These are phyloP conservation scores for Dendrobium catenatum DNA, from an alignment of 106 monocot species.

Conservation along the genomic window DNA sequence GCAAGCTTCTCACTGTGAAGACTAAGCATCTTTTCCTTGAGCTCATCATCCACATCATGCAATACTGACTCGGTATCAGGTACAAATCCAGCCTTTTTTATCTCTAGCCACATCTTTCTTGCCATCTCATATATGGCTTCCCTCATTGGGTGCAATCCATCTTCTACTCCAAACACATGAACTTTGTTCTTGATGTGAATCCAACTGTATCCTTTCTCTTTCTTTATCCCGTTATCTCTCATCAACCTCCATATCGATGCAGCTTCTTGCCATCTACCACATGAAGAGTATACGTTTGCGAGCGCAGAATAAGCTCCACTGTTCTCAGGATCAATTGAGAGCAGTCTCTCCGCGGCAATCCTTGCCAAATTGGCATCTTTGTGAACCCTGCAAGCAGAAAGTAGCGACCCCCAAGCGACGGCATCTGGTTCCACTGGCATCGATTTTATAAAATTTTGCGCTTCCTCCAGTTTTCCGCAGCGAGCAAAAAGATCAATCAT, in stretches of 20 bases:
- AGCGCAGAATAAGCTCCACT: conserved; percentile 88
- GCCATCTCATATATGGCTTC: conserved; percentile 54
- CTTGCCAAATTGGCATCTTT: conserved; percentile 65
- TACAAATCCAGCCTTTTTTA: conserved; percentile 75
- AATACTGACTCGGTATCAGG: conserved; percentile 65
- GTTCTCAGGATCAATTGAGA: conserved; percentile 61
- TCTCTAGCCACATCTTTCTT: conserved; percentile 56
- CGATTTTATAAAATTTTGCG: conserved; percentile 55
- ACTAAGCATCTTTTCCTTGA: conserved; percentile 68
- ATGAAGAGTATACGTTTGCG: conserved; percentile 82
- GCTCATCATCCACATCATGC: conserved; percentile 79
- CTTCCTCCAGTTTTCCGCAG: conserved; percentile 57
- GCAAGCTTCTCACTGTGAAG: conserved; percentile 85
- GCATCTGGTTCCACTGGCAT: conserved; percentile 81
- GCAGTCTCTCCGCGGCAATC: conserved; percentile 55
- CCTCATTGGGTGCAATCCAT: conserved; percentile 48
- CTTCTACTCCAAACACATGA: conserved; percentile 74
- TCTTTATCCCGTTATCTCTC: conserved; percentile 74
- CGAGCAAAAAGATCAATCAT: conserved; percentile 87
- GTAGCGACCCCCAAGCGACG: conserved; percentile 87
- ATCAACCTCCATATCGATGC: conserved; percentile 71
- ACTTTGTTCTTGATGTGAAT: conserved; percentile 46
- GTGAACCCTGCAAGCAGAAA: conserved; percentile 69
- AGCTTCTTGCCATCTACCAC: conserved; percentile 73
- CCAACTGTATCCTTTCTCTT: conserved; percentile 83